phyloP scores from a whole-genome alignment of 345 rosid genomes.

The Euphorbia lathyris region DNA sequence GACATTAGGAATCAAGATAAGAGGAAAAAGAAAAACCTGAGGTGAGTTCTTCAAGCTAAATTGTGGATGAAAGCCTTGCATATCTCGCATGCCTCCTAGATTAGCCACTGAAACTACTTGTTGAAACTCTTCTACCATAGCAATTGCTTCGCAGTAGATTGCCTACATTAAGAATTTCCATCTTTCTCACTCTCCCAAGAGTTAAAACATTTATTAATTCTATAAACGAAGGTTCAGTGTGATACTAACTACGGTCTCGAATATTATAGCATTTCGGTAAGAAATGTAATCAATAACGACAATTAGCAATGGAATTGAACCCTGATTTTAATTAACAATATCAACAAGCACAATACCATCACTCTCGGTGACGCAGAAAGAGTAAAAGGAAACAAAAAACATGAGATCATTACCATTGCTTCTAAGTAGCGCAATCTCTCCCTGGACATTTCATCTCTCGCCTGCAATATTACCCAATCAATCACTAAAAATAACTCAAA shows the following conservation, averaged over 20 bases:
- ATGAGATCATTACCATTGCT: conserved; percentile 61
- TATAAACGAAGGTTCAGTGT: background rate
- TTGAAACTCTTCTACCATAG: conserved; percentile 94
- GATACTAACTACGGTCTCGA: background rate
- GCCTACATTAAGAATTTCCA: conserved; percentile 40
- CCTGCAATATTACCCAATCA: conserved; percentile 41
- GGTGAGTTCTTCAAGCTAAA: conserved; percentile 73
- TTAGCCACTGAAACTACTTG: conserved; percentile 71
- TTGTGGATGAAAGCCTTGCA: conserved; percentile 60
- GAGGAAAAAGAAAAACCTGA: conserved; percentile 11
- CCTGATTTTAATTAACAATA: conserved; percentile 5
- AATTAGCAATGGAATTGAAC: background rate
- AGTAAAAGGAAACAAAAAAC: background rate
- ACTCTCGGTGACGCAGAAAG: too few relatives aligned
- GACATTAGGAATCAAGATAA: background rate
- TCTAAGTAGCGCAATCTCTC: conserved; percentile 89
- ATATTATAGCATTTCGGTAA: background rate
- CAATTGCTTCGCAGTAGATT: conserved; percentile 75
- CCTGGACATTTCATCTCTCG: conserved; percentile 91
- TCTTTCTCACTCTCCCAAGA: background rate
- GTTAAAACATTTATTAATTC: too few relatives aligned
- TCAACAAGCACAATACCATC: background rate
- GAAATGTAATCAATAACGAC: background rate
- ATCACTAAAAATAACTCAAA: background rate
- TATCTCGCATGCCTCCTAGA: conserved; percentile 76